phyloP scores from a whole-genome alignment of 495 filamentous ascomycete genomes.

The Trichocladium uniseriatum region DNA sequence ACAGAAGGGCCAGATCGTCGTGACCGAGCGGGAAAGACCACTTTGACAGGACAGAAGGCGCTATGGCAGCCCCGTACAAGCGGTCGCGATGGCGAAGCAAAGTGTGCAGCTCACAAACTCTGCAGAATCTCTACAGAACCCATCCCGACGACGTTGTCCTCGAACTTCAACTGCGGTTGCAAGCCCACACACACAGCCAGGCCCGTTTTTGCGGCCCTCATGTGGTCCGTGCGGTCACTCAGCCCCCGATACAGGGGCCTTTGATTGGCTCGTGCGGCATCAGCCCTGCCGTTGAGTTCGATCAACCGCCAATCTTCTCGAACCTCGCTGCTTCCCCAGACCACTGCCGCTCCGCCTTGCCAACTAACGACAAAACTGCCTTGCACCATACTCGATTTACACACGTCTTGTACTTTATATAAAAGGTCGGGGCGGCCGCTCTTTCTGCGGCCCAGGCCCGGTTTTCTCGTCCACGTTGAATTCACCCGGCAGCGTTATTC shows the following conservation, averaged over 20 bases:
- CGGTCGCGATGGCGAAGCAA: not conserved
- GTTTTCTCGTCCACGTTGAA: not conserved
- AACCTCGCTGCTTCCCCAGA: not conserved
- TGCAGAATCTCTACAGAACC: not conserved
- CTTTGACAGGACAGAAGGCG: no score
- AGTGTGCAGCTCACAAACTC: not conserved
- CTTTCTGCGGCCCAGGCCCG: slow-evolving; percentile 1
- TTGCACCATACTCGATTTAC: not conserved
- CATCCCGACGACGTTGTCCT: no score
- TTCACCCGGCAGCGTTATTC: no score
- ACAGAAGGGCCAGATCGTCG: no score
- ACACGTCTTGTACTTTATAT: not conserved
- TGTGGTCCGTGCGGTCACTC: slow-evolving; percentile 2
- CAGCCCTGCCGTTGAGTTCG: slow-evolving; percentile 3
- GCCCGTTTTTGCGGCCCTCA: not conserved
- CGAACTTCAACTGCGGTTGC: no score
- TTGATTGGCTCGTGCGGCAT: not conserved
- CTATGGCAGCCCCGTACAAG: no score
- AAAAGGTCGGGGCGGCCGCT: slow-evolving; percentile 11
- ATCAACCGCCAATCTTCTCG: not conserved
- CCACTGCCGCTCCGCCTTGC: not conserved
- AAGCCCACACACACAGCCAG: not conserved
- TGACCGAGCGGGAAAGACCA: no score
- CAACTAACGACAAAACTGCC: not conserved
- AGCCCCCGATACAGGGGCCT: not conserved